Conservation (phyloP, 2,329 filamentous ascomycete species). For the Fusarium haematococcum region DNA sequence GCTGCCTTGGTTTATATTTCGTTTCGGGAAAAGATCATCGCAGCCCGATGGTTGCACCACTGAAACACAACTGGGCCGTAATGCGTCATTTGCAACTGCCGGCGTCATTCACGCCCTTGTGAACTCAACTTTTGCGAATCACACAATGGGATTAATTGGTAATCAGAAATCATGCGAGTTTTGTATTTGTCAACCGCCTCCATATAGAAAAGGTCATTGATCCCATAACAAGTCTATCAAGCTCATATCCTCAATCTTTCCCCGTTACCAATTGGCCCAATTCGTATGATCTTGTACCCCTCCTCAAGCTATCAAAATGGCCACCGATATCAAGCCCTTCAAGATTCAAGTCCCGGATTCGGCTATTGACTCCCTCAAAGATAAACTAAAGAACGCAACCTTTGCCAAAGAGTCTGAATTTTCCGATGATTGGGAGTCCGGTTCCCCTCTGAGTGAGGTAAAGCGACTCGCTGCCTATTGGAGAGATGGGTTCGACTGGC, state of each 20-base stretch:
- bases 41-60: neutral
- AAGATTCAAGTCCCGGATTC: slow-evolving; percentile 50
- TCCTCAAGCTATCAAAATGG: slow-evolving; percentile 16
- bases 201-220: neutral
- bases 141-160: neutral
- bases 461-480: slow-evolving; percentile 52
- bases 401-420: slow-evolving; percentile 49
- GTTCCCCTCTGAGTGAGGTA: slow-evolving; percentile 48
- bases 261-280: neutral
- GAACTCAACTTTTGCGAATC: neutral
- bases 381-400: slow-evolving; percentile 47
- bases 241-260: neutral
- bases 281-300: rapidly evolving
- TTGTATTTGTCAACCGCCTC: neutral
- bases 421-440: slow-evolving; percentile 49
- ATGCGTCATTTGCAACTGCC: neutral
- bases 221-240: neutral
- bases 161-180: neutral
- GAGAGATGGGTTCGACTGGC: slow-evolving; percentile 70
- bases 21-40: neutral
- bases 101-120: neutral
- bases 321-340: slow-evolving; percentile 47
- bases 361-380: slow-evolving; percentile 44
- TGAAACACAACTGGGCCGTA: neutral
- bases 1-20: neutral